Base-by-base conservation (phyloP, 768 basidiomycete species). In the Boletus eberwhitei region DNA sequence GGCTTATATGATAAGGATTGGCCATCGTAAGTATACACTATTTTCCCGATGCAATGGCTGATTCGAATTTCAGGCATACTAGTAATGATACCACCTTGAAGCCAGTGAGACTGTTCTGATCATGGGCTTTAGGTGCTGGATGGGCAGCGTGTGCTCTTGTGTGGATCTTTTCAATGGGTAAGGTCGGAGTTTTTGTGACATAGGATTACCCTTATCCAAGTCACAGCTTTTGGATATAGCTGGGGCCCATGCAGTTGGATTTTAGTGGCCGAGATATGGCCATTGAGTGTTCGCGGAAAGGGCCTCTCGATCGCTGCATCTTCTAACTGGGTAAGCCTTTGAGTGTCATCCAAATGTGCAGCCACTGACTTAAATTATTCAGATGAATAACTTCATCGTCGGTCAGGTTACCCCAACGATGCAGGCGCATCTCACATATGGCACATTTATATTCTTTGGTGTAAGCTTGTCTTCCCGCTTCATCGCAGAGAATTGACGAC, bases 201-300 rank as follows among this genome's bases (percentile, higher is more conserved):
- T 9, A 21, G 16, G 6, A 16, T 21, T 36, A 39, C 16, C 52
- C 41, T 47, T 14, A 40, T 48, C n/a, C 37, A 24, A 16, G 12
- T 40, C 14, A 34, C 42, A 79, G 81, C 73, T 5, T 88, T 88
- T 62, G 88, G 88, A 43, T 89, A 87, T 62, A 85, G 83, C 53
- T 91, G 88, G 88, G 88, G 84, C 73, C 86, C 87, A 13, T 86
- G 85, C 62, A 77, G 85, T 12, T 90, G 88, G 88, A 87, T 90
- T 67, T 72, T 89, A 38, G 82, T 87, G 12, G 83, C 88, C 9
- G 87, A 89, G 72, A 87, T 86, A 47, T 86, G 82, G 82, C 84
- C 85, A 14, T 66, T 88, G 61, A 83, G 81, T 55, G 80, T 88
- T 54, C 82, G 88, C 52, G 85, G 86, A 50, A 89, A 89, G 72